A percentile compares a stretch with the other conserved stretches of the same genome.
These are phyloP conservation scores for Suhomyces terraborum DNA, from an alignment of 1,139 yeast species.

Conservation along the genomic window DNA sequence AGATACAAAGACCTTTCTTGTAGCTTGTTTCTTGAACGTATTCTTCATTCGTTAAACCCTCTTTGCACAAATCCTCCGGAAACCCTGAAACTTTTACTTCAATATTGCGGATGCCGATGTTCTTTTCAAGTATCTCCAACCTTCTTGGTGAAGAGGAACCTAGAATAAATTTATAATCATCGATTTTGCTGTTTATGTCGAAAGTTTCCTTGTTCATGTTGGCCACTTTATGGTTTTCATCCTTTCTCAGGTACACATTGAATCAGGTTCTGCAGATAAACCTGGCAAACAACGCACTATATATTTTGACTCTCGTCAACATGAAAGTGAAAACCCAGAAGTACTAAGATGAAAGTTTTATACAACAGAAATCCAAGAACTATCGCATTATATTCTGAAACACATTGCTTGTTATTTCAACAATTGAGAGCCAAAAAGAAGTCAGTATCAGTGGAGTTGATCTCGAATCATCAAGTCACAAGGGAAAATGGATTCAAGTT, in stretches of 20 bases:
- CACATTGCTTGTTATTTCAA: slow-evolving; percentile 53
- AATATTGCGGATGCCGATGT: slow-evolving; percentile 59
- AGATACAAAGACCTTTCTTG: slow-evolving; percentile 51
- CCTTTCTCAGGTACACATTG: neutral
- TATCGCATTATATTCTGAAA: slow-evolving; percentile 52
- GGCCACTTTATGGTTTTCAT: neutral
- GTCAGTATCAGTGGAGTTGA: slow-evolving; percentile 57
- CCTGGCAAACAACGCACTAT: neutral
- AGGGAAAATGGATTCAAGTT: slow-evolving; percentile 46
- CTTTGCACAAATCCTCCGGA: slow-evolving; percentile 71
- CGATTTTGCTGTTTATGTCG: slow-evolving; percentile 28
- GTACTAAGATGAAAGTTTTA: slow-evolving; percentile 48
- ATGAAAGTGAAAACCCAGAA: neutral
- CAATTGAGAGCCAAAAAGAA: slow-evolving; percentile 28
- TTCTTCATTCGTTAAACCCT: slow-evolving; percentile 47
- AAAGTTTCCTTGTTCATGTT: neutral
- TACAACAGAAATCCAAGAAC: slow-evolving; percentile 55
- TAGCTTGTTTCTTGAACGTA: slow-evolving; percentile 75
- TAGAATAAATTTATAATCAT: slow-evolving; percentile 48
- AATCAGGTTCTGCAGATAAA: slow-evolving; percentile 2
- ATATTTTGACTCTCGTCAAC: neutral
- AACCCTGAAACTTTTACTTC: slow-evolving; percentile 59
- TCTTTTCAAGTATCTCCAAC: slow-evolving; percentile 57
- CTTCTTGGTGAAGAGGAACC: slow-evolving; percentile 90
- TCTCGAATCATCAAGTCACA: slow-evolving; percentile 42